Conservation (phyloP, 1,139 yeast genomes). For the Pichia sp. region DNA sequence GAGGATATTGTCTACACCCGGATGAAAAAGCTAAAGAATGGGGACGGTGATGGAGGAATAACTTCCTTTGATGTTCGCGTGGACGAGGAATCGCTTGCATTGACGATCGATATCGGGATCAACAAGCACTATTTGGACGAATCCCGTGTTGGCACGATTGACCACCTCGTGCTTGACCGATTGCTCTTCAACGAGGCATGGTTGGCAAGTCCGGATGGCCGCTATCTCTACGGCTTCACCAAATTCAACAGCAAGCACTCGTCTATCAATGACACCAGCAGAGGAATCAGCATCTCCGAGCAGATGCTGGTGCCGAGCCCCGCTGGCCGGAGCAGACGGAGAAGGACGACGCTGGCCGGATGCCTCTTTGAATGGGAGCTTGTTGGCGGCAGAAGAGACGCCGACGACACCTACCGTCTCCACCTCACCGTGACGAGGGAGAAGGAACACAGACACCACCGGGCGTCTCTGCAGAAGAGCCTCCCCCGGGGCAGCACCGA, state of each 20-base stretch:
- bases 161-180: conserved; percentile 8
- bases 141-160: conserved; percentile 1
- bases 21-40: conserved; percentile 7
- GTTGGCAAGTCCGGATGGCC: conserved; percentile 8
- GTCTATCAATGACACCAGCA: background rate
- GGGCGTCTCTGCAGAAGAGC: too few species aligned
- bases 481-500: background rate
- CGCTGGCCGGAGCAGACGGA: too few species aligned
- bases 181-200: conserved; percentile 12
- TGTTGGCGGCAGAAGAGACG: background rate
- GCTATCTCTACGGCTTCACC: conserved; percentile 10
- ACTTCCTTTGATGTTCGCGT: background rate
- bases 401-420: too few species aligned
- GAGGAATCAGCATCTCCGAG: too few species aligned
- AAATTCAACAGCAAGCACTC: conserved; percentile 8
- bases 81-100: background rate
- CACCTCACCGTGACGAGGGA: too few species aligned
- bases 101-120: background rate
- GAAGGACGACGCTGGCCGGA: conserved; percentile 3
- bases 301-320: too few species aligned
- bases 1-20: conserved; percentile 4
- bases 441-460: background rate
- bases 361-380: conserved; percentile 8
- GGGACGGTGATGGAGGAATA: background rate
- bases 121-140: background rate